Percentiles rank a stretch among this genome's conserved stretches.
Evolutionary conservation across 805 yeast genomes (phyloP).

Genomic region (Sugiyamaella americana): DNA sequence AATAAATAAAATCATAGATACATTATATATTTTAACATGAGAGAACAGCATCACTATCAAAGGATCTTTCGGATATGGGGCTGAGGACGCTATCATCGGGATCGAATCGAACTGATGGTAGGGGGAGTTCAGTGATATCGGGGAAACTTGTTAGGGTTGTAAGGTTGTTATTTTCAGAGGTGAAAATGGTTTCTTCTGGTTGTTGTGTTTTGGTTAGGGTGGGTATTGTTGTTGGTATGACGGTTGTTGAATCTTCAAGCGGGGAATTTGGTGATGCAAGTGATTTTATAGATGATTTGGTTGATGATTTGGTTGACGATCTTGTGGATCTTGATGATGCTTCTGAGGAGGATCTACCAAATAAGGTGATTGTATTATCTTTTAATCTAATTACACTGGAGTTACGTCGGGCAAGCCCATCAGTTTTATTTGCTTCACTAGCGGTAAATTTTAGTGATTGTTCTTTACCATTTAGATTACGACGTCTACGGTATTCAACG

Average conservation of each 20-base stretch:
- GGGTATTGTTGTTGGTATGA: no score
- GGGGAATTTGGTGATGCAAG: not conserved
- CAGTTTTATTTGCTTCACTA: slow-evolving; percentile 1
- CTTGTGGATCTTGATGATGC: slow-evolving; percentile 3
- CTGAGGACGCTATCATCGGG: slow-evolving; percentile 11
- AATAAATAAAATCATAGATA: not conserved
- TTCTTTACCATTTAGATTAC: slow-evolving; percentile 1
- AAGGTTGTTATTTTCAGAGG: slow-evolving; percentile 8
- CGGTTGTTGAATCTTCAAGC: not conserved
- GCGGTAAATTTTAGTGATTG: not conserved
- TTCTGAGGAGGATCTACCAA: slow-evolving; percentile 2
- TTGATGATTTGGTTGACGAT: slow-evolving; percentile 3
- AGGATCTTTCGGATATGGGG: slow-evolving; percentile 18
- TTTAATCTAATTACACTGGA: slow-evolving; percentile 11
- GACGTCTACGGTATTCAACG: not conserved
- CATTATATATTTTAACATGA: not conserved
- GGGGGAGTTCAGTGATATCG: slow-evolving; percentile 3
- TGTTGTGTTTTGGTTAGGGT: no score
- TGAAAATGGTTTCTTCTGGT: no score
- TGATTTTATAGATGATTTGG: not conserved
- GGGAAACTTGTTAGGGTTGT: no score
- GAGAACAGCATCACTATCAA: slow-evolving; percentile 5
- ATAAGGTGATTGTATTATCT: slow-evolving; percentile 17
- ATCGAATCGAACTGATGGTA: not conserved
- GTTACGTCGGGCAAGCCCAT: slow-evolving; percentile 11